Evolutionary conservation across 768 basidiomycete genomes (phyloP).

Genomic region (Megacollybia marginata): DNA sequence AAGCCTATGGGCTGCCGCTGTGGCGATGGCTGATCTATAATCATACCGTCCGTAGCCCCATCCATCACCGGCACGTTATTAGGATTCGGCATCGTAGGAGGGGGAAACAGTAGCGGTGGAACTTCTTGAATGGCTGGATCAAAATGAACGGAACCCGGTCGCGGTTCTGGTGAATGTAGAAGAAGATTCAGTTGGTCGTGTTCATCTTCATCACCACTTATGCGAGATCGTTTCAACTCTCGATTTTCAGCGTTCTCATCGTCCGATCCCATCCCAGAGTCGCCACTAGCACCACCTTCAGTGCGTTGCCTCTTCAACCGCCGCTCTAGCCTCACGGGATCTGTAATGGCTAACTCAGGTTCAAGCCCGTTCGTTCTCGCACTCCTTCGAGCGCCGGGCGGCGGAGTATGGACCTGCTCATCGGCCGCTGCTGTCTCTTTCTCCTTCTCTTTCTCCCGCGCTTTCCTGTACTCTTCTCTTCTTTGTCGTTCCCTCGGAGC

Average conservation of each 20-base stretch:
- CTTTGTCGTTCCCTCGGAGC: constrained; percentile 67
- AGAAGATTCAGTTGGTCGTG: no score
- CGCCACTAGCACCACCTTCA: constrained; percentile 41
- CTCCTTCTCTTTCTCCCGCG: constrained; percentile 51
- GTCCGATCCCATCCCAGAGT: constrained; percentile 32
- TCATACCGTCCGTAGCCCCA: no score
- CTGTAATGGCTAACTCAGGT: constrained; percentile 67
- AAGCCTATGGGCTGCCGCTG: no score
- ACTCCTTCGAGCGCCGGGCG: constrained; percentile 56
- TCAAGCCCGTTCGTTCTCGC: constrained; percentile 66
- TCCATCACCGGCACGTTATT: no score
- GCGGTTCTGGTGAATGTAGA: no score
- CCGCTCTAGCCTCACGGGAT: constrained; percentile 69
- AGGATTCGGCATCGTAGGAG: no score
- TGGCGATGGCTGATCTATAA: no score
- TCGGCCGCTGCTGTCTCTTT: constrained; percentile 45
- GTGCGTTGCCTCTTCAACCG: constrained; percentile 66
- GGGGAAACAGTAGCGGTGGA: no score
- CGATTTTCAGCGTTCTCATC: constrained; percentile 40
- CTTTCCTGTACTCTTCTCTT: constrained; percentile 46
- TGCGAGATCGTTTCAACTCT: constrained; percentile 52
- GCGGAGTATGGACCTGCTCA: constrained; percentile 28
- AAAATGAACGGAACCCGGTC: no score
- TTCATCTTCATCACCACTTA: constrained; percentile 6
- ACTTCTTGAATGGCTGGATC: no score